phyloP scores from a whole-genome alignment of 805 yeast species.

The Cyberlindnera suaveolens region DNA sequence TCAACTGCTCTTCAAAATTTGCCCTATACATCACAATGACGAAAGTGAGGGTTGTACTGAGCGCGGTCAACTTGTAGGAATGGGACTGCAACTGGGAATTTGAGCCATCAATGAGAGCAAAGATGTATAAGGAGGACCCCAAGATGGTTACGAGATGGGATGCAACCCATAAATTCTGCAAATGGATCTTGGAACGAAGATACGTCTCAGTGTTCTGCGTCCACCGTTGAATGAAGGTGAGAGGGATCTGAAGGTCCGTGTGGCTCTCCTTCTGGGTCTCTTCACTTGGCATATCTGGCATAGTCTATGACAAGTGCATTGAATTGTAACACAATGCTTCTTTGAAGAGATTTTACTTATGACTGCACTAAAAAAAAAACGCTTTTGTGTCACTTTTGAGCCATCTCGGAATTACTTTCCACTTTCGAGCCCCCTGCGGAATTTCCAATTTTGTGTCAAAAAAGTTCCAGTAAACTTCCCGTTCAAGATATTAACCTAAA shows the following conservation, averaged over 20 bases:
- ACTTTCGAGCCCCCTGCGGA: no score
- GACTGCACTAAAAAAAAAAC: no score
- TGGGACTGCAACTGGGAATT: not conserved
- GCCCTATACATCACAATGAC: constrained; percentile 21
- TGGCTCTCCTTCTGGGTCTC: not conserved
- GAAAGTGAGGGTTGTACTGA: constrained; percentile 20
- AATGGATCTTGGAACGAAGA: constrained; percentile 10
- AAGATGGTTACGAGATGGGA: constrained; percentile 19
- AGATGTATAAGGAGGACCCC: constrained; percentile 10
- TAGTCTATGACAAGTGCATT: not conserved
- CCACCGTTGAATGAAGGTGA: constrained; percentile 2
- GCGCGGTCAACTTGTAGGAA: constrained; percentile 14
- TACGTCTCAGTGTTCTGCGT: constrained; percentile 2
- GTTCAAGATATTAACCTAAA: no score
- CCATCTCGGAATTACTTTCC: no score
- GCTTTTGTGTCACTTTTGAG: no score
- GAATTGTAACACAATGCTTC: no score
- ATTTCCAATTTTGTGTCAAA: no score
- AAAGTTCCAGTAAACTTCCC: no score
- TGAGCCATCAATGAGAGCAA: constrained; percentile 1
- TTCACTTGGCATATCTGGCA: not conserved
- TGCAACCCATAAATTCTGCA: constrained; percentile 21
- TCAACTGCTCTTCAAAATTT: constrained; percentile 14
- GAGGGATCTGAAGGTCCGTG: constrained; percentile 4
- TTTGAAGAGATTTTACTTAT: no score